Conservation (phyloP, 805 yeast genomes). For the Candida montana region DNA sequence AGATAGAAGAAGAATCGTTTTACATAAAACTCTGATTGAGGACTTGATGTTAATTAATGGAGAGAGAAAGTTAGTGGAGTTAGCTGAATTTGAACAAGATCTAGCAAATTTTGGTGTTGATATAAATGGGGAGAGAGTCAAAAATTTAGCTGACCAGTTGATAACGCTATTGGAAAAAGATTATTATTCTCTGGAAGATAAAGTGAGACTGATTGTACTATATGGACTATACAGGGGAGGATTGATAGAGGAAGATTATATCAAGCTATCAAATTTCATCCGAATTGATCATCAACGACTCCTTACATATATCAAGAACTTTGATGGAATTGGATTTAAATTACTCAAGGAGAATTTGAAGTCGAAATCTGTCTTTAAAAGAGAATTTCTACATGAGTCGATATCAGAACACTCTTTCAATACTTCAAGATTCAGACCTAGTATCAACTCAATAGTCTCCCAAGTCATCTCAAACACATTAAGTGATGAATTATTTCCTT, state of each 20-base stretch:
- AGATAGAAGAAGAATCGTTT: conserved; percentile 53
- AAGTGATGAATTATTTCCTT: conserved; percentile 62
- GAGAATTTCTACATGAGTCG: conserved; percentile 50
- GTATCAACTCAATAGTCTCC: conserved; percentile 52
- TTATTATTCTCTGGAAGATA: conserved; percentile 54
- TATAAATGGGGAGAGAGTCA: conserved; percentile 58
- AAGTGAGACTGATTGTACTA: conserved; percentile 64
- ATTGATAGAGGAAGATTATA: conserved; percentile 63
- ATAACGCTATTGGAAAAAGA: conserved; percentile 47
- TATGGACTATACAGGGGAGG: conserved; percentile 85
- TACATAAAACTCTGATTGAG: conserved; percentile 59
- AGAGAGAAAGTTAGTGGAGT: conserved; percentile 53
- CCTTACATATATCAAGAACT: conserved; percentile 50
- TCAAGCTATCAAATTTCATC: conserved; percentile 59
- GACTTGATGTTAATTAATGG: conserved; percentile 59
- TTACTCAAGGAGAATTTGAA: conserved; percentile 39
- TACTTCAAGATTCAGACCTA: conserved; percentile 72
- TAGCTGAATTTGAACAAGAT: conserved; percentile 83
- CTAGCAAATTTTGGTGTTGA: conserved; percentile 68
- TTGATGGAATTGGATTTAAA: conserved; percentile 54
- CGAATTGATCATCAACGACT: conserved; percentile 38
- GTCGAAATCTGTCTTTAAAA: conserved; percentile 38
- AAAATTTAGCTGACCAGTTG: conserved; percentile 56
- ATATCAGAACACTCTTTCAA: conserved; percentile 39
- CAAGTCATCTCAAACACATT: conserved; percentile 47